Conservation (phyloP, 2,329 filamentous ascomycete genomes). For the Penicillium sp. region DNA sequence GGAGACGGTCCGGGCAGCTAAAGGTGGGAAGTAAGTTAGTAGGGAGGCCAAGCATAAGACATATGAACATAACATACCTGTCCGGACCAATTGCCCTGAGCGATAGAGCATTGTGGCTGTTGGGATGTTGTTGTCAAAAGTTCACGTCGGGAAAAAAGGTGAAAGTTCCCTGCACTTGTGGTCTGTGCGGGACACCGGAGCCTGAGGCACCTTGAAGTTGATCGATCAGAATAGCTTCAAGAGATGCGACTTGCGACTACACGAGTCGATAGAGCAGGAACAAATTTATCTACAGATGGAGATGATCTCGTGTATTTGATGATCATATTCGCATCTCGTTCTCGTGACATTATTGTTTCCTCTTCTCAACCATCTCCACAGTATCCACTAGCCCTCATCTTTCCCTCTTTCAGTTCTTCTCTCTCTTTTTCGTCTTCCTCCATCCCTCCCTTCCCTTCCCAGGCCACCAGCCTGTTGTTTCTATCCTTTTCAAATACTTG, state of each 20-base stretch:
- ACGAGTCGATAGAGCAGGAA: not conserved
- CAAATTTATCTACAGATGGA: not conserved
- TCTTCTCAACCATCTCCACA: constrained; percentile 29
- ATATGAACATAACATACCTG: constrained; percentile 28
- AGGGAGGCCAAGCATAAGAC: not conserved
- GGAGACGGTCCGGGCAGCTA: constrained; percentile 32
- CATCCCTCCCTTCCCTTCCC: constrained; percentile 15
- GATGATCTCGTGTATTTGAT: not conserved
- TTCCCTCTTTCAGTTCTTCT: constrained; percentile 27
- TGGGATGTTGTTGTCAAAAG: constrained; percentile 18
- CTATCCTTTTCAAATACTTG: constrained; percentile 6
- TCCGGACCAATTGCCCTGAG: constrained; percentile 39
- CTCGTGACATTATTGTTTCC: constrained; percentile 1
- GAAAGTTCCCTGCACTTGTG: constrained; percentile 23
- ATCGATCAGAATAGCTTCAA: constrained; percentile 19
- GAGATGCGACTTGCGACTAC: constrained; percentile 5
- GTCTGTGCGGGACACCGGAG: constrained; percentile 20
- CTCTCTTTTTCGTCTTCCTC: constrained; percentile 17
- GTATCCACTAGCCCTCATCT: constrained; percentile 30
- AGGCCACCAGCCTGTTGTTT: constrained; percentile 18
- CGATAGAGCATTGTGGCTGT: constrained; percentile 42
- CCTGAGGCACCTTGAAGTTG: constrained; percentile 13
- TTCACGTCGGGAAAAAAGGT: constrained; percentile 32
- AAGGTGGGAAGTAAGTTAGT: not conserved
- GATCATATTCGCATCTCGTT: not conserved